A percentile compares a stretch with the other conserved stretches of the same genome.
phyloP scores from a whole-genome alignment of 164 flowering plant genomes.

The Paratinospora sagittata region DNA sequence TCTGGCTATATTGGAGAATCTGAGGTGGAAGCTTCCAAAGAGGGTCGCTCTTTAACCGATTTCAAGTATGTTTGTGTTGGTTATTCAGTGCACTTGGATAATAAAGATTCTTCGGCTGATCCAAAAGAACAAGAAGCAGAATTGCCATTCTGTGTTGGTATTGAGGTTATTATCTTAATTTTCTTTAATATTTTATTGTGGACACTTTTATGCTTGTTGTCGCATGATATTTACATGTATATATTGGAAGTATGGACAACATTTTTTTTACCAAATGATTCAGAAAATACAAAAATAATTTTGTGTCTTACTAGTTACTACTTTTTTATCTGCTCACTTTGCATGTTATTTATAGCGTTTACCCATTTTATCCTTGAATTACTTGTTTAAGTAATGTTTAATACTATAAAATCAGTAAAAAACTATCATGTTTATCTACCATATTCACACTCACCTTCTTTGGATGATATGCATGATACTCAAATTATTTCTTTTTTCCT shows the following conservation, averaged over 20 bases:
- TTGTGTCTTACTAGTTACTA: background rate
- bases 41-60: conserved; percentile 45
- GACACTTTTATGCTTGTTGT: background rate
- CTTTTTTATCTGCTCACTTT: background rate
- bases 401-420: background rate
- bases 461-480: too few relatives aligned
- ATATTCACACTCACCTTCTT: background rate
- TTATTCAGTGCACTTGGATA: conserved; percentile 46
- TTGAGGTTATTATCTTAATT: conserved; percentile 38
- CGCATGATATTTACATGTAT: background rate
- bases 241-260: background rate
- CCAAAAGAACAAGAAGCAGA: conserved; percentile 26
- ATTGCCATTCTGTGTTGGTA: conserved; percentile 53
- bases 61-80: conserved; percentile 64
- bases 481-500: background rate
- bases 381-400: background rate
- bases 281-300: background rate
- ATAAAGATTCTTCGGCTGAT: conserved; percentile 23
- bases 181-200: background rate
- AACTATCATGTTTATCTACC: background rate
- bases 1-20: conserved; percentile 43
- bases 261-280: background rate
- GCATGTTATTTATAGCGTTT: too few relatives aligned
- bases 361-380: background rate
- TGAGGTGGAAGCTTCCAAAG: conserved; percentile 52